phyloP scores from a whole-genome alignment of 805 yeast species.

The Kodamaea lidongshanica region DNA sequence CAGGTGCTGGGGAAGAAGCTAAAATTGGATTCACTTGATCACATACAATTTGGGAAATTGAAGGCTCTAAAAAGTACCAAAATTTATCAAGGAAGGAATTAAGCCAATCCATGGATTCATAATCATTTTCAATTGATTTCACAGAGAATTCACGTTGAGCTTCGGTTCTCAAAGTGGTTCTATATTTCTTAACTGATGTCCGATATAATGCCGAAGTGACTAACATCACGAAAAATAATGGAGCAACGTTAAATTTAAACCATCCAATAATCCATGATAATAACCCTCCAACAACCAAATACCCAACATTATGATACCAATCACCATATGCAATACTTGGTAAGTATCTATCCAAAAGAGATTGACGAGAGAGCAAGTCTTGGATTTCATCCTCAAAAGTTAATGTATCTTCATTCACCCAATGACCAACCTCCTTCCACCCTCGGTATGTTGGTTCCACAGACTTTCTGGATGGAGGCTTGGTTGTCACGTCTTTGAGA shows the following conservation, averaged over 20 bases:
- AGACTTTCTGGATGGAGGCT: conserved; percentile 43
- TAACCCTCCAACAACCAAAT: conserved; percentile 59
- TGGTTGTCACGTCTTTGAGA: conserved; percentile 22
- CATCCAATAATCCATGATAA: conserved; percentile 77
- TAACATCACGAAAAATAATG: conserved; percentile 67
- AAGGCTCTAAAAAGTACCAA: conserved; percentile 90
- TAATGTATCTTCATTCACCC: conserved; percentile 64
- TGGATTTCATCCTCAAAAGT: conserved; percentile 63
- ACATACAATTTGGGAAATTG: conserved; percentile 76
- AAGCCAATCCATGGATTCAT: conserved; percentile 94
- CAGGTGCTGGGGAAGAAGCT: conserved; percentile 73
- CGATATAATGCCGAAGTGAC: conserved; percentile 68
- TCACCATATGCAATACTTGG: conserved; percentile 83
- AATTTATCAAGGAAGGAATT: conserved; percentile 83
- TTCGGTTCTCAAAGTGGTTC: conserved; percentile 66
- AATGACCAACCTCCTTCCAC: conserved; percentile 91
- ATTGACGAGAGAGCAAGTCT: conserved; percentile 64
- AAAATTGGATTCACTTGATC: conserved; percentile 80
- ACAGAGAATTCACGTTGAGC: conserved; percentile 84
- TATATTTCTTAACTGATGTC: conserved; percentile 73
- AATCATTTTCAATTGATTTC: conserved; percentile 75
- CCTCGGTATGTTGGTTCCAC: conserved; percentile 73
- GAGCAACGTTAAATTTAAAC: conserved; percentile 69
- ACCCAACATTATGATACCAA: conserved; percentile 90
- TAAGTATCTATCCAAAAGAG: conserved; percentile 67